phyloP scores from a whole-genome alignment of 169 alveolate species.

The Blepharisma undulans region DNA sequence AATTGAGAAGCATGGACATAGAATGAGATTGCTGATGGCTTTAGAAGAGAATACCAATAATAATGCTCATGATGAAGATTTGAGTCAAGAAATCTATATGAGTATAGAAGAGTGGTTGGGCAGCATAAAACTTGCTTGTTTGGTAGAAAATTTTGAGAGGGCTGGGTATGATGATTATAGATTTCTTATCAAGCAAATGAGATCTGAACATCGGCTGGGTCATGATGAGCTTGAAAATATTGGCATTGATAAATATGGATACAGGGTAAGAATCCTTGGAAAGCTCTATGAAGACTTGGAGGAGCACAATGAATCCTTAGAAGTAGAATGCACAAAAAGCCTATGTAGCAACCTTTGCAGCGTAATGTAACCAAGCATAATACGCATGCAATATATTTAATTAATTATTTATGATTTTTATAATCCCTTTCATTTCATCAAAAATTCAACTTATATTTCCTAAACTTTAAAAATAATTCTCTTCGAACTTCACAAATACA shows the following conservation, averaged over 20 bases:
- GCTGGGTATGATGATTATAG: conserved; percentile 26
- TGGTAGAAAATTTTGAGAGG: not conserved
- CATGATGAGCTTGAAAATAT: not conserved
- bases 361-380: not conserved
- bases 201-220: not conserved
- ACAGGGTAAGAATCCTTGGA: not conserved
- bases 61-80: not conserved
- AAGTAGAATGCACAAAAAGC: not conserved
- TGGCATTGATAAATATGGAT: conserved; percentile 1
- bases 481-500: not conserved
- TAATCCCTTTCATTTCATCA: no score
- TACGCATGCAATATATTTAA: not conserved
- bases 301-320: not conserved
- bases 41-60: not conserved
- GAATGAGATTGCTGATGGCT: conserved; percentile 12
- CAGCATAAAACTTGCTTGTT: not conserved
- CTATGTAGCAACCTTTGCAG: not conserved
- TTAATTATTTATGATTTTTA: no score
- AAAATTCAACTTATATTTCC: not conserved
- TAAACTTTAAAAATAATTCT: not conserved
- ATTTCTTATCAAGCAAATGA: not conserved
- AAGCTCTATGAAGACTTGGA: not conserved
- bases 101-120: not conserved
- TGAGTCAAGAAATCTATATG: not conserved
- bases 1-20: conserved; percentile 16